Conservation (phyloP, 352 stramenopile genomes). For the Elongisporangium prolatum region DNA sequence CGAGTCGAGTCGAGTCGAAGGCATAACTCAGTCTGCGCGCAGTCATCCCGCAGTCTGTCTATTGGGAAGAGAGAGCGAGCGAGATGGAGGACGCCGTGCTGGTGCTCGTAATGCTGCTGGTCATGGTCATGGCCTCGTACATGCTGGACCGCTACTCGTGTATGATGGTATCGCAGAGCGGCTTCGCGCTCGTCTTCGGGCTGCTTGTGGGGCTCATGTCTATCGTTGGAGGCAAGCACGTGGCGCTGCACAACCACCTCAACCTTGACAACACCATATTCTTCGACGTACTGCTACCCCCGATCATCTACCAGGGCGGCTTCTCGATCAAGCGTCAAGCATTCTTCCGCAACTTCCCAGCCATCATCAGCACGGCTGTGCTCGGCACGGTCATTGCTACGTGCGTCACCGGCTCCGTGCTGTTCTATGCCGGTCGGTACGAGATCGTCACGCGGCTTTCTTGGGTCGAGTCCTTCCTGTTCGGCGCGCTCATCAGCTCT, state of each 20-base stretch:
- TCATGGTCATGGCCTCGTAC: constrained; percentile 86
- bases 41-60: neutral
- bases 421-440: constrained; percentile 61
- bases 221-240: constrained; percentile 60
- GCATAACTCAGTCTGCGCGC: neutral
- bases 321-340: constrained; percentile 83
- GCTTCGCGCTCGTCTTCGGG: constrained; percentile 80
- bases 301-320: constrained; percentile 85
- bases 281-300: constrained; percentile 81
- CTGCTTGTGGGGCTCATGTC: constrained; percentile 68
- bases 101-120: constrained; percentile 81
- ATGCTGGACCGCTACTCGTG: constrained; percentile 82
- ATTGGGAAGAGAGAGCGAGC: constrained; percentile 1
- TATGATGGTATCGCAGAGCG: constrained; percentile 83
- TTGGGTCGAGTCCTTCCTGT: constrained; percentile 90
- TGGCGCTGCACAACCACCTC: constrained; percentile 65
- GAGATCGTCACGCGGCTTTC: constrained; percentile 68
- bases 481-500: constrained; percentile 90
- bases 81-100: constrained; percentile 81
- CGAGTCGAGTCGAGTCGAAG: neutral
- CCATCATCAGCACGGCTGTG: constrained; percentile 82
- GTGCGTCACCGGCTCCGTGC: constrained; percentile 64
- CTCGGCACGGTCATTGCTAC: constrained; percentile 76
- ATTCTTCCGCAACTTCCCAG: constrained; percentile 84
- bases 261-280: constrained; percentile 87